Conservation (phyloP, 805 yeast genomes). For the Trichomonascus vanleenenianus region DNA sequence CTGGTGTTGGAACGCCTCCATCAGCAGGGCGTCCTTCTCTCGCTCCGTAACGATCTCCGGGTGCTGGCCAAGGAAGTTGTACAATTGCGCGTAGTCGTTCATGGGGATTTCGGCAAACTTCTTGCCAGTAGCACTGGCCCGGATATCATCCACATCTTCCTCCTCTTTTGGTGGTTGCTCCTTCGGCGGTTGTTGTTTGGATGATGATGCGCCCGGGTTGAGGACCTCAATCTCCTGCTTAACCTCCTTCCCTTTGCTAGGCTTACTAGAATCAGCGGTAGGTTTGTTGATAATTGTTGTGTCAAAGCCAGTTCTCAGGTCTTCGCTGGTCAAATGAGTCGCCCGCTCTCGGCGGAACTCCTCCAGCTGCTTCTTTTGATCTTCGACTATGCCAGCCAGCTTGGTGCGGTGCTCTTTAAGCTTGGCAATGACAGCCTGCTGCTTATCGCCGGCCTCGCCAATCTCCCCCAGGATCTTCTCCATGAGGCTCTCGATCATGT, state of each 20-base stretch:
- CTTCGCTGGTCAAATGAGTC: slow-evolving; percentile 78
- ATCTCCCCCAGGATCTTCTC: slow-evolving; percentile 54
- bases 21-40: slow-evolving; percentile 86
- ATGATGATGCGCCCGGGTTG: slow-evolving; percentile 9
- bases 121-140: too few species aligned
- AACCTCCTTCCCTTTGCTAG: slow-evolving; percentile 12
- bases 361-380: slow-evolving; percentile 58
- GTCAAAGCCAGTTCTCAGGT: slow-evolving; percentile 87
- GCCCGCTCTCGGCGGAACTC: slow-evolving; percentile 64
- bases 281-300: slow-evolving; percentile 67
- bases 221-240: slow-evolving; percentile 11
- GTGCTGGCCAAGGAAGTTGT: slow-evolving; percentile 44
- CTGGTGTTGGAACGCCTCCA: slow-evolving; percentile 85
- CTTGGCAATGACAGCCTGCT: slow-evolving; percentile 28
- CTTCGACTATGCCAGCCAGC: slow-evolving; percentile 56
- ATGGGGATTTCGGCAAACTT: slow-evolving; percentile 51
- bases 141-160: slow-evolving; percentile 13
- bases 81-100: slow-evolving; percentile 41
- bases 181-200: neutral
- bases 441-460: slow-evolving; percentile 37
- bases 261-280: slow-evolving; percentile 21
- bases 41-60: slow-evolving; percentile 66
- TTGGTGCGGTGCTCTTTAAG: slow-evolving; percentile 58
- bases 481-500: slow-evolving; percentile 86
- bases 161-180: slow-evolving; percentile 13